Percentiles rank a stretch among this genome's conserved stretches.
phyloP scores from a whole-genome alignment of 148 eudicot species.

The Vaccinium darrowii region DNA sequence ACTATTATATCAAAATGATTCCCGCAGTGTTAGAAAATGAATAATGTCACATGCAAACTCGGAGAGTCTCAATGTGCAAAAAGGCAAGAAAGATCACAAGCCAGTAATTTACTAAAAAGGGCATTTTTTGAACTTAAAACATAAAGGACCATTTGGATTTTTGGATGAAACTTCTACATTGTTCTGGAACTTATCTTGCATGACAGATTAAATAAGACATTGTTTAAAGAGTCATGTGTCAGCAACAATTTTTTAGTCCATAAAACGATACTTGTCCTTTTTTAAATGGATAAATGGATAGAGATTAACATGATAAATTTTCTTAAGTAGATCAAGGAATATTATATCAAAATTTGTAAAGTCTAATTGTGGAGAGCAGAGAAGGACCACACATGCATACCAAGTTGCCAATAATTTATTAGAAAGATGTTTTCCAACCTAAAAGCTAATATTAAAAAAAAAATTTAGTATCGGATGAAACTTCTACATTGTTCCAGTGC shows the following conservation, averaged over 20 bases:
- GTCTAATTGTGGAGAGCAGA: not conserved
- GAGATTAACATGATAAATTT: not conserved
- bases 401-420: not conserved
- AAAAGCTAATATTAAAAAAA: no score
- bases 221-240: not conserved
- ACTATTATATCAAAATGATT: not conserved
- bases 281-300: not conserved
- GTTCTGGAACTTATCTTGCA: not conserved
- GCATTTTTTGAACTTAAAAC: no score
- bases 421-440: not conserved
- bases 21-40: not conserved
- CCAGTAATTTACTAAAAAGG: not conserved
- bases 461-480: no score
- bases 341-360: not conserved
- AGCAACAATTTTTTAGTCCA: no score
- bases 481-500: not conserved
- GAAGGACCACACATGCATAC: not conserved
- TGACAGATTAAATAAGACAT: no score
- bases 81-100: not conserved
- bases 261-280: not conserved
- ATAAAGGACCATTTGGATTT: no score
- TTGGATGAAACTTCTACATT: not conserved
- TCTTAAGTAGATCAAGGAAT: no score
- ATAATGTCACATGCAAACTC: not conserved
- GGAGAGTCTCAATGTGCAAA: not conserved